Conservation (phyloP, 75 land plant genomes). For the Selaginella tamariscina region DNA sequence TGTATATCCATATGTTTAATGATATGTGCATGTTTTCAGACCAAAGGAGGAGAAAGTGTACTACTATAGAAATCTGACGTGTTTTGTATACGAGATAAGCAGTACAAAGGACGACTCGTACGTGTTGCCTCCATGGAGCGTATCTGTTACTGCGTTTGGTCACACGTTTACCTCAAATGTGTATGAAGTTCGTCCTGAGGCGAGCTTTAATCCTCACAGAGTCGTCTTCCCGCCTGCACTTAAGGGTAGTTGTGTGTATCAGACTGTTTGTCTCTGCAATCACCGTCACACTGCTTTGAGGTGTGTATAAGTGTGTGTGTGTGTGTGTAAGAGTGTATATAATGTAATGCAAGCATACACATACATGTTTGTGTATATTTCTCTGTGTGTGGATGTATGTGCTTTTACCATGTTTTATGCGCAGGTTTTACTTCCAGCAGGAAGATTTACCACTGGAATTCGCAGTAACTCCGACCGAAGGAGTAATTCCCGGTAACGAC, state of each 20-base stretch:
- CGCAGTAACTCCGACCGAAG: slow-evolving; percentile 24
- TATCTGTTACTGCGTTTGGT: slow-evolving; percentile 10
- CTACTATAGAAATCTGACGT: slow-evolving; percentile 14
- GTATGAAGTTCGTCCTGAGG: slow-evolving; percentile 18
- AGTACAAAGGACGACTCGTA: slow-evolving; percentile 16
- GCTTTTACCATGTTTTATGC: background rate
- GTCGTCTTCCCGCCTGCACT: slow-evolving; percentile 25
- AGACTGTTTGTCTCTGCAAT: slow-evolving; percentile 19
- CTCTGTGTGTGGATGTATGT: background rate
- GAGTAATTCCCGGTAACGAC: slow-evolving; percentile 21
- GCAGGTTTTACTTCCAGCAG: slow-evolving; percentile 21
- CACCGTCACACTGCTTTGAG: slow-evolving; percentile 19
- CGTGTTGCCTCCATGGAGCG: slow-evolving; percentile 22
- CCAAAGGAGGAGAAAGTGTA: slow-evolving; percentile 14
- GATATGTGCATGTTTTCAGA: no score
- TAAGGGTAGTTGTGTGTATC: slow-evolving; percentile 18
- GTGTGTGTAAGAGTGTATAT: no score
- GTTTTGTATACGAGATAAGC: slow-evolving; percentile 15
- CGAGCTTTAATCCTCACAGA: slow-evolving; percentile 12
- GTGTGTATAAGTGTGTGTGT: background rate
- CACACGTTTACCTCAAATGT: slow-evolving; percentile 12
- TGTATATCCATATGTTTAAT: no score
- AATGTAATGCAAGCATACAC: no score
- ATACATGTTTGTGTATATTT: no score
- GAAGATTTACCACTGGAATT: slow-evolving; percentile 19